Conservation (phyloP, 495 filamentous ascomycete genomes). For the Penicillium waksmanii region DNA sequence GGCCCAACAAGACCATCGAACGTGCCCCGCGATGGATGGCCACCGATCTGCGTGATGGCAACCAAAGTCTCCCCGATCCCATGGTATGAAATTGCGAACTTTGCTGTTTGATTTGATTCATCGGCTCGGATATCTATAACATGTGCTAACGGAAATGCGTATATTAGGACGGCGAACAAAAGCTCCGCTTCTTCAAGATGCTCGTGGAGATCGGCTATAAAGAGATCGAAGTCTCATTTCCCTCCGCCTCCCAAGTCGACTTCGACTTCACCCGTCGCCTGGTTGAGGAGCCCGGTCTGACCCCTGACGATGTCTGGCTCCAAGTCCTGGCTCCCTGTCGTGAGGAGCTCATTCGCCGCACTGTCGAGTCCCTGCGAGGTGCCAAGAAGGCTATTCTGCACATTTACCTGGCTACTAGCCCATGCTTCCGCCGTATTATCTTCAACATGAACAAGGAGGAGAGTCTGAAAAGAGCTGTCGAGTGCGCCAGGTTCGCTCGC, state of each 20-base stretch:
- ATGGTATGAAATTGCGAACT: slow-evolving; percentile 62
- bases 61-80: slow-evolving; percentile 84
- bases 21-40: slow-evolving; percentile 85
- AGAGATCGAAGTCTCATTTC: slow-evolving; percentile 97
- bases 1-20: slow-evolving; percentile 77
- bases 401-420: slow-evolving; percentile 93
- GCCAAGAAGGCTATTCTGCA: slow-evolving; percentile 96
- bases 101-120: background rate
- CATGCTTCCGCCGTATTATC: slow-evolving; percentile 87
- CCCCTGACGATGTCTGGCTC: slow-evolving; percentile 93
- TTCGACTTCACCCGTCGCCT: slow-evolving; percentile 92
- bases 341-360: slow-evolving; percentile 87
- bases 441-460: slow-evolving; percentile 86
- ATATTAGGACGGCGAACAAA: slow-evolving; percentile 83
- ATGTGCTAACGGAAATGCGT: background rate
- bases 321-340: slow-evolving; percentile 94
- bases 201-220: slow-evolving; percentile 93
- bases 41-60: slow-evolving; percentile 85
- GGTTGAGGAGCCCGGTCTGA: slow-evolving; percentile 81
- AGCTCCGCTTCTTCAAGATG: slow-evolving; percentile 95
- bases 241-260: slow-evolving; percentile 90
- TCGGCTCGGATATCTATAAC: background rate
- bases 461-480: slow-evolving; percentile 80
- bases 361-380: slow-evolving; percentile 87
- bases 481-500: slow-evolving; percentile 82